Conservation (phyloP, 352 stramenopile species). For the Phytophthora palmivora region DNA sequence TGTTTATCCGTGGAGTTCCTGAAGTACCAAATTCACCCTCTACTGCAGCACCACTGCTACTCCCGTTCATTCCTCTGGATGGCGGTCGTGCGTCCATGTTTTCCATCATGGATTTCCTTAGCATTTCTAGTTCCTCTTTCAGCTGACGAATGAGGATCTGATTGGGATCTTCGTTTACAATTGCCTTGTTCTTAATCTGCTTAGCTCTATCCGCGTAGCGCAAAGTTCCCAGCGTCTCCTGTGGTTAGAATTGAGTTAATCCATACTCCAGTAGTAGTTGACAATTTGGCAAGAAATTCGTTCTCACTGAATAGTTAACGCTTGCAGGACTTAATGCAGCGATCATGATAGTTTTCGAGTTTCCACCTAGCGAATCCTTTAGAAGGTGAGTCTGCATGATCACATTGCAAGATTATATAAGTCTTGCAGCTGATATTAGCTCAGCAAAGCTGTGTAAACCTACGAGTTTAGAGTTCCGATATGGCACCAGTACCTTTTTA, state of each 20-base stretch:
- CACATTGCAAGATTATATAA: not conserved
- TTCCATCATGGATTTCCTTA: conserved; percentile 77
- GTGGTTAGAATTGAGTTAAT: conserved; percentile 9
- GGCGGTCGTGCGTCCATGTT: conserved; percentile 60
- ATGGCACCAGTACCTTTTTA: conserved; percentile 91
- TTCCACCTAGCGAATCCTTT: conserved; percentile 87
- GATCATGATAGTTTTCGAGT: conserved; percentile 94
- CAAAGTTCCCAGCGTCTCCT: conserved; percentile 92
- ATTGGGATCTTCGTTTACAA: conserved; percentile 93
- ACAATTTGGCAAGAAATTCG: not conserved
- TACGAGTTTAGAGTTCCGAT: conserved; percentile 94
- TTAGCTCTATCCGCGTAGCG: conserved; percentile 93
- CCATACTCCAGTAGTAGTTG: not conserved
- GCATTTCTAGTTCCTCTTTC: conserved; percentile 79
- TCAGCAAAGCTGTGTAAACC: conserved; percentile 1
- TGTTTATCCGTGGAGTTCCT: conserved; percentile 37
- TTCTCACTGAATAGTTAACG: conserved; percentile 83
- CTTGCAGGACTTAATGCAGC: conserved; percentile 87
- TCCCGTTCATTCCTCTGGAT: conserved; percentile 44
- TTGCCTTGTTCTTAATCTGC: conserved; percentile 93
- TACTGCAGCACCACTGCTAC: conserved; percentile 15
- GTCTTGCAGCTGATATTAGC: not conserved
- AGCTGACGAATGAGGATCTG: conserved; percentile 87
- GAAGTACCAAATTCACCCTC: conserved; percentile 37
- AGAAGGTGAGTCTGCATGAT: conserved; percentile 75